Evolutionary conservation across 148 eudicot genomes (phyloP).

Genomic region (Rhododendron ferrugineum): DNA sequence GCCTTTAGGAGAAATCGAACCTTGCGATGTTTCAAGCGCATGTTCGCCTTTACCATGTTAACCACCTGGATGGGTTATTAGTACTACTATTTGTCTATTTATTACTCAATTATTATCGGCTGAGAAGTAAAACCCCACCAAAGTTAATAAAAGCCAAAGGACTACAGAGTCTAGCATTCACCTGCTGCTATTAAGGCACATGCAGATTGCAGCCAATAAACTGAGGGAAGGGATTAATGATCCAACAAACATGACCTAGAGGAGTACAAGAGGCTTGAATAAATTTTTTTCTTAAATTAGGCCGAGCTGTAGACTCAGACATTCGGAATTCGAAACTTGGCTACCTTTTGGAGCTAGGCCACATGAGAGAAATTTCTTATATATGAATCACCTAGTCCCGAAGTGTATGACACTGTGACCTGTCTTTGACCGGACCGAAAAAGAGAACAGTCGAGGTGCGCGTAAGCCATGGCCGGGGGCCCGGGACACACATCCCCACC

Average conservation of each 20-base stretch:
- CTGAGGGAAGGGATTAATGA: not conserved
- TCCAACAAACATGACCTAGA: not conserved
- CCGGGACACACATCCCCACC: no score
- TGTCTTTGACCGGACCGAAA: no score
- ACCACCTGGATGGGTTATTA: not conserved
- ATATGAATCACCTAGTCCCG: not conserved
- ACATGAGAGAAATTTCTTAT: no score
- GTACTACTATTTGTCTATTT: not conserved
- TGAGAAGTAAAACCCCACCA: not conserved
- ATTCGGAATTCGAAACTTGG: no score
- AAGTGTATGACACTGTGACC: no score
- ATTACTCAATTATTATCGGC: not conserved
- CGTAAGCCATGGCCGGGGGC: no score
- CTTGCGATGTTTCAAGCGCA: accelerated
- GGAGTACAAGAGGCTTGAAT: not conserved
- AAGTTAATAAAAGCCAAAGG: not conserved
- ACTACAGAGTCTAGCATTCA: not conserved
- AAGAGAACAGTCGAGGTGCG: not conserved
- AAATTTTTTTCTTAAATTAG: not conserved
- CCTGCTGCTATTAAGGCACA: not conserved
- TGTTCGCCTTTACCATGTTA: no score
- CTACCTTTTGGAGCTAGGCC: not conserved
- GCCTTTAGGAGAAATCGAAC: no score
- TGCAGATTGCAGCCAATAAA: not conserved
- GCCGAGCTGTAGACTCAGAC: not conserved